phyloP scores from a whole-genome alignment of 2,329 filamentous ascomycete genomes.

The Beauveria sp. region DNA sequence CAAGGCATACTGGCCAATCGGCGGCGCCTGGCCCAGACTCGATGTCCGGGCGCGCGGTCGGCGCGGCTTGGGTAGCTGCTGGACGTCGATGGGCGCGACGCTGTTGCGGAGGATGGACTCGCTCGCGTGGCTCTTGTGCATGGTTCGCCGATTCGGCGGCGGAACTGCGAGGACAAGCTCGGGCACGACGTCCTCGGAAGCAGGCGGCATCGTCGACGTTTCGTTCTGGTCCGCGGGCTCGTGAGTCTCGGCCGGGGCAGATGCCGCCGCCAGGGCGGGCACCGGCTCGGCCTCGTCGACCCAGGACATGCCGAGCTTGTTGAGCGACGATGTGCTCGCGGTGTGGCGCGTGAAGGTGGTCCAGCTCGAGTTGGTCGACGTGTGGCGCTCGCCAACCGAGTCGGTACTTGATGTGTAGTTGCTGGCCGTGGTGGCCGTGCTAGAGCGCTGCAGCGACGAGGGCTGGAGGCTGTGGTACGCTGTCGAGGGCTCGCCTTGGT shows the following conservation, averaged over 20 bases:
- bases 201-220: constrained; percentile 17
- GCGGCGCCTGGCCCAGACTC: constrained; percentile 36
- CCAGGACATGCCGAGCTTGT: constrained; percentile 26
- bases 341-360: constrained; percentile 49
- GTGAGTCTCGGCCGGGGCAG: not conserved
- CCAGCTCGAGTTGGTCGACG: constrained; percentile 45
- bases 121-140: constrained; percentile 31
- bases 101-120: constrained; percentile 26
- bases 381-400: constrained; percentile 42
- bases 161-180: constrained; percentile 26
- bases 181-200: constrained; percentile 24
- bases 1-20: constrained; percentile 39
- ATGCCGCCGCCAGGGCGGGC: constrained; percentile 11
- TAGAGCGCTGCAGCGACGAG: constrained; percentile 37
- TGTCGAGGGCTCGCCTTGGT: constrained; percentile 36
- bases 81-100: constrained; percentile 22
- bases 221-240: constrained; percentile 14
- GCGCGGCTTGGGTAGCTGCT: constrained; percentile 23
- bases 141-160: constrained; percentile 16
- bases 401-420: constrained; percentile 36
- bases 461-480: constrained; percentile 15
- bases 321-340: constrained; percentile 40
- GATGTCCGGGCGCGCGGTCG: constrained; percentile 39
- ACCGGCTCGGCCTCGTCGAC: constrained; percentile 25
- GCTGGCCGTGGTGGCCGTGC: constrained; percentile 48